Evolutionary conservation across 1,139 yeast species (phyloP), one percentile per base, ranked within the genome.

Genomic region (Trichomonascaceae sp.): DNA sequence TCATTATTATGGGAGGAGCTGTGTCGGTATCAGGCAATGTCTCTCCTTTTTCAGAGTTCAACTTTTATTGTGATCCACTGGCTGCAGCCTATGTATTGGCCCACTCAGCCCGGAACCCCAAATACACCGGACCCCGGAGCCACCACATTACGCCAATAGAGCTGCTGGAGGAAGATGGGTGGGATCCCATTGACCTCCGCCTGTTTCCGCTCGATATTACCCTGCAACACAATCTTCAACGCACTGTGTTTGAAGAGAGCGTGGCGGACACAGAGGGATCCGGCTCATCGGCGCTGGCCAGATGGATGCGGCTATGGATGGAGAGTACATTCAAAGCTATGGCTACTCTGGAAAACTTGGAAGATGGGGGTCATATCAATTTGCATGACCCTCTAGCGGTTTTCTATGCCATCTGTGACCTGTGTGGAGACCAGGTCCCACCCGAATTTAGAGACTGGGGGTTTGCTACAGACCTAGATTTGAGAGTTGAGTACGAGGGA

Each of bases 381-480:
- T 43, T 61, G 42, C 67, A 62, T 37, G 67, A 62, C 41, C 67
- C 67, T 2, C 47, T 62, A 25, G 60, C 66, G 1, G 50, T 56
- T n/a, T 56, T 51, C 43, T 60, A 51, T 37, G 57, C 55, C 4
- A 39, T 57, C 16, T 36, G 42, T 3, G 35, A 35, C 9, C 11
- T 20, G 11, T 8, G 9, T 8, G 9, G 11, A 20, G 23, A 20
- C 23, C 9, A 20, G 9, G 11, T 20, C 9, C 23, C 23, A 8
- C n/a, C n/a, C n/a, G n/a, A n/a, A n/a, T n/a, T n/a, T n/a, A n/a
- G n/a, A n/a, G 23, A 11, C 11, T 20, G 23, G 23, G 9, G 11
- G 23, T 20, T 20, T 20, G 23, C 6, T 6, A n/a, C n/a, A n/a
- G 23, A 6, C 11, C 6, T 20, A 11, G 23, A 20, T 11, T 20